phyloP scores from a whole-genome alignment of 768 basidiomycete species.

The Boletellus ananas region DNA sequence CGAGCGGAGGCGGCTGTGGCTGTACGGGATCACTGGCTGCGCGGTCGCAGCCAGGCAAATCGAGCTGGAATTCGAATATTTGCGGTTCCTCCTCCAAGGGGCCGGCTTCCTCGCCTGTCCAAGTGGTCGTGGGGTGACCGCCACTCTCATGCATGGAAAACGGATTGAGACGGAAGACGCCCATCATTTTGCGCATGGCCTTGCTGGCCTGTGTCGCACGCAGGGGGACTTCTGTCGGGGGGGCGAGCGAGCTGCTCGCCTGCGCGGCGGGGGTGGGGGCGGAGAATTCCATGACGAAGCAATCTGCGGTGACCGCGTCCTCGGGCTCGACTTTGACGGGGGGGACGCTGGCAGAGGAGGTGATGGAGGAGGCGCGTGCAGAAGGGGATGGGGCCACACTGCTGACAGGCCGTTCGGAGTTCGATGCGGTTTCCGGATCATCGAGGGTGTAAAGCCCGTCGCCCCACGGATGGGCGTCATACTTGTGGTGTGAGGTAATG shows the following conservation, averaged over 20 bases:
- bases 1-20: constrained; percentile 7
- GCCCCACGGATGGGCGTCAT: constrained; percentile 27
- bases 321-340: constrained; percentile 33
- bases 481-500: constrained; percentile 13
- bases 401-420: constrained; percentile 34
- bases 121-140: constrained; percentile 40
- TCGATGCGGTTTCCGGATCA: constrained; percentile 31
- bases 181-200: constrained; percentile 75
- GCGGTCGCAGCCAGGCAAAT: constrained; percentile 27
- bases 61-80: constrained; percentile 65
- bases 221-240: constrained; percentile 65
- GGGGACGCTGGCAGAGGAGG: constrained; percentile 26
- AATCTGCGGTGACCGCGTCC: constrained; percentile 23
- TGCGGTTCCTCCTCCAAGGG: constrained; percentile 59
- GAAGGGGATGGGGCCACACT: constrained; percentile 34
- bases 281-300: constrained; percentile 36
- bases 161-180: constrained; percentile 71
- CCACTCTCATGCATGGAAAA: constrained; percentile 61
- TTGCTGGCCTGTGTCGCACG: constrained; percentile 71
- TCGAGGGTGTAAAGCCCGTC: constrained; percentile 32
- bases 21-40: constrained; percentile 16
- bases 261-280: constrained; percentile 29
- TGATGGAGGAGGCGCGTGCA: constrained; percentile 33
- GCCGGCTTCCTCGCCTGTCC: constrained; percentile 50
- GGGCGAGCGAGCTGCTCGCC: constrained; percentile 40